These are phyloP conservation scores for Stevia rebaudiana DNA, from an alignment of 140 eudicot genomes.

Conservation along the genomic window DNA sequence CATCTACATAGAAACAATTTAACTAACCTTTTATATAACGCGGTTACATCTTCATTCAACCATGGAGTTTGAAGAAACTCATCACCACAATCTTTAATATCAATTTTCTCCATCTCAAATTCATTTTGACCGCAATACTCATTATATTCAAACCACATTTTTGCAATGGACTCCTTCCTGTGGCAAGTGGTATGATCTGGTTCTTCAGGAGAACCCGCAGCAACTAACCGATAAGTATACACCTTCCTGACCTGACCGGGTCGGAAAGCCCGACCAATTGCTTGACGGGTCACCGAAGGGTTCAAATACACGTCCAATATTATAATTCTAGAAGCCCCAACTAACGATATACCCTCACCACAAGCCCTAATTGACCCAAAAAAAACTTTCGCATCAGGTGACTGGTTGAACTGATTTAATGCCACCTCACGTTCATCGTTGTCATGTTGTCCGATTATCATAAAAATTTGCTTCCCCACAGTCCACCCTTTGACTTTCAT, in stretches of 20 bases:
- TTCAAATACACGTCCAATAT: constrained; percentile 79
- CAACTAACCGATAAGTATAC: constrained; percentile 62
- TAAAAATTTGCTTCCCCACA: constrained; percentile 49
- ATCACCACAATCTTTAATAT: constrained; percentile 61
- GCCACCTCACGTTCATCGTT: constrained; percentile 55
- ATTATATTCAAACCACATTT: constrained; percentile 90
- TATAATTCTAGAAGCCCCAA: constrained; percentile 79
- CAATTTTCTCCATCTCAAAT: constrained; percentile 55
- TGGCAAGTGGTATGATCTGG: constrained; percentile 74
- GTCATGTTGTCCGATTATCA: constrained; percentile 70
- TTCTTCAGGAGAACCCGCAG: constrained; percentile 70
- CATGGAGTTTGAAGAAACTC: constrained; percentile 50
- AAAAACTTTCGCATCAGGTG: constrained; percentile 65
- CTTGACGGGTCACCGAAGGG: constrained; percentile 93
- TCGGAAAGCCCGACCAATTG: constrained; percentile 87
- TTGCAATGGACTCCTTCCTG: constrained; percentile 71
- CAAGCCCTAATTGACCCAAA: constrained; percentile 94
- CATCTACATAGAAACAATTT: neutral
- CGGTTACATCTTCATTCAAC: constrained; percentile 47
- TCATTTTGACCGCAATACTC: constrained; percentile 44
- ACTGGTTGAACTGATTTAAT: constrained; percentile 60
- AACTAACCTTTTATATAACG: constrained; percentile 54
- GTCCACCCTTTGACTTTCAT: constrained; percentile 53
- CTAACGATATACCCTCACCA: constrained; percentile 85
- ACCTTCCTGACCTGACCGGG: constrained; percentile 86